phyloP scores from a whole-genome alignment of 2,329 filamentous ascomycete species.

The Phyllosticta citriasiana region DNA sequence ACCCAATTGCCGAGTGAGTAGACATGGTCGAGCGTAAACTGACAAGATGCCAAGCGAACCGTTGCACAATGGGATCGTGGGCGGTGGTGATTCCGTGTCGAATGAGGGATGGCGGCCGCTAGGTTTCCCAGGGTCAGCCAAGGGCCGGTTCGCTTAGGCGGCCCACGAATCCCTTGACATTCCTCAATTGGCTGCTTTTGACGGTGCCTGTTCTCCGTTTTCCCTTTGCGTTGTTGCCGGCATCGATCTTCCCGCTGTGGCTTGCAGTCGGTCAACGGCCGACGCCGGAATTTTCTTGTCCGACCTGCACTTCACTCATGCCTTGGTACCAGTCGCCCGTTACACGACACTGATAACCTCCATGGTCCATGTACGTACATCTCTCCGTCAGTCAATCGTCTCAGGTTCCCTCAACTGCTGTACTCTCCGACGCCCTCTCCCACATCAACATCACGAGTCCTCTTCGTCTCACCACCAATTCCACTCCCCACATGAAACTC shows the following conservation, averaged over 20 bases:
- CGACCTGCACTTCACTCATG: background rate
- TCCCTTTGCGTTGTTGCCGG: background rate
- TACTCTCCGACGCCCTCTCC: background rate
- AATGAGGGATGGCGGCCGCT: constrained; percentile 7
- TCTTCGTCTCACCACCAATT: background rate
- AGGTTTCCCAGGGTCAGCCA: background rate
- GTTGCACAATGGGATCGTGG: background rate
- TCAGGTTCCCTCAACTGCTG: background rate
- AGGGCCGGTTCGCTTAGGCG: background rate
- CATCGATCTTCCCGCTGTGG: background rate
- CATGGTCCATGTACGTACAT: background rate
- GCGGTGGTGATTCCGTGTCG: constrained; percentile 7
- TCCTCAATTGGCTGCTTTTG: background rate
- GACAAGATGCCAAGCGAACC: background rate
- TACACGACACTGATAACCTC: background rate
- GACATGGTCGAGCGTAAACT: background rate
- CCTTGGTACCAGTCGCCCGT: background rate
- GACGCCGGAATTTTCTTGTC: background rate
- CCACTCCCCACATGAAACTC: background rate
- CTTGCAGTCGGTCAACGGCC: background rate
- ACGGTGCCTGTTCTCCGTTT: background rate
- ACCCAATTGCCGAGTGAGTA: background rate
- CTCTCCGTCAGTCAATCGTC: background rate
- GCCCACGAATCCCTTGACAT: background rate
- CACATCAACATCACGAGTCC: background rate